These are phyloP conservation scores for Amanita rimosa DNA, from an alignment of 768 basidiomycete genomes.

Conservation along the genomic window DNA sequence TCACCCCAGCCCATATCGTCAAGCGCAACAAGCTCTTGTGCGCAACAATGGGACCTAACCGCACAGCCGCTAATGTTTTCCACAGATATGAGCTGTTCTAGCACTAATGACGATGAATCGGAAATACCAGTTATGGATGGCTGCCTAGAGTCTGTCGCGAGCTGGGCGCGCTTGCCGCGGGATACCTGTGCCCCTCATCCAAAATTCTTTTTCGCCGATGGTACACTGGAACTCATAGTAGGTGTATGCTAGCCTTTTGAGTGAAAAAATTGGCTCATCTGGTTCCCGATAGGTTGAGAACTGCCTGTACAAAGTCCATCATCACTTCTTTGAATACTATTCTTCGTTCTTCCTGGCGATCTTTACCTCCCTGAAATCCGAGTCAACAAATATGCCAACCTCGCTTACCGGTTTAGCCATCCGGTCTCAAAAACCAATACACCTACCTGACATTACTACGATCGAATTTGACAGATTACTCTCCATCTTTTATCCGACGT, in stretches of 20 bases:
- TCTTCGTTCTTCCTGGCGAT: conserved; percentile 3
- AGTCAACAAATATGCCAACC: not conserved
- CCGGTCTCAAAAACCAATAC: conserved; percentile 8
- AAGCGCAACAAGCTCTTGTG: not conserved
- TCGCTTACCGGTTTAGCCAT: not conserved
- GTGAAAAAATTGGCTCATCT: not conserved
- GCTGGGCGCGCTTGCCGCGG: not conserved
- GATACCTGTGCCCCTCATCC: conserved; percentile 8
- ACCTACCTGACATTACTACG: conserved; percentile 26
- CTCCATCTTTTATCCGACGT: conserved; percentile 24
- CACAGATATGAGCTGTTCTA: conserved; percentile 1
- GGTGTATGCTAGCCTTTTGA: not conserved
- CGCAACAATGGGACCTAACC: not conserved
- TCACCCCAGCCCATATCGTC: not conserved
- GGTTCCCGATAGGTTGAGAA: conserved; percentile 15
- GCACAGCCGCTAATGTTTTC: conserved; percentile 3
- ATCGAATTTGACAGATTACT: conserved; percentile 21
- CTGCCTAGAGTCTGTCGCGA: not conserved
- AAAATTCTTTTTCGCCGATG: conserved; percentile 15
- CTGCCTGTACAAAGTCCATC: conserved; percentile 17
- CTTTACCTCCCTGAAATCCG: conserved; percentile 2
- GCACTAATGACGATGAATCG: not conserved
- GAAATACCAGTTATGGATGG: not conserved
- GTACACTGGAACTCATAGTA: conserved; percentile 13
- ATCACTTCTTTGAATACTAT: conserved; percentile 18